Evolutionary conservation across 331 rosid genomes (phyloP), one percentile per base, ranked within the genome.

Genomic region (Pyrus hybrid): DNA sequence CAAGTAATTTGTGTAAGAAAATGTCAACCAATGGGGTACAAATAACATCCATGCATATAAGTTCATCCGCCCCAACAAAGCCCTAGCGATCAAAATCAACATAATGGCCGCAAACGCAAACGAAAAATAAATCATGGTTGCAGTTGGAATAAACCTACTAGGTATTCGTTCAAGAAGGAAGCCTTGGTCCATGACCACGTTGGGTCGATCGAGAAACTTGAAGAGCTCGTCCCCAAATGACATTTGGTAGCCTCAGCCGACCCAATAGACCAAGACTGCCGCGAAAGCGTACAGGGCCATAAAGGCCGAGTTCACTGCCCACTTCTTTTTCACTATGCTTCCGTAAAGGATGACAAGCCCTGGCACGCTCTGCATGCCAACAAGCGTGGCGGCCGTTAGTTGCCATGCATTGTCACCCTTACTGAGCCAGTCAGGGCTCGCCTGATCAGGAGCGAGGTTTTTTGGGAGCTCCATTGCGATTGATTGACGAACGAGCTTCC

Each of bases 401-500:
- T 81, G 86, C 90, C 87, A 86, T 13, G 80, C 80, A 67, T 86
- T 79, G 86, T 86, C 90, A 9, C 77, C 90, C 45, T 84, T 79
- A 81, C 45, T 83, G 81, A 86, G 25, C 90, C 86, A 86, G 2
- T 18, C 29, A 0, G 87, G 87, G 81, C 80, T 86, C 0, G 60
- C 76, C 0, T 20, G 29, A 26, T 11, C 43, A 1, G 79, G 53
- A 1, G 0, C 2, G 4, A 83, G 80, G 60, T 76, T 79, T 2
- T 0, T 0, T 2, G 79, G 85, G 17, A 81, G 43, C 1, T 4
- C 13, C 72, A 70, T 71, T 26, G 23, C 14, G 16, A 20, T 9
- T 13, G 13, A 20, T 62, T 13, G 20, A 14, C 30, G 12, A 18
- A 16, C 4, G 13, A 28, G 41, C 35, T 63, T 63, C 8, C n/a